Conservation (phyloP, 345 rosid genomes). For the Carallia pectinifolia region DNA sequence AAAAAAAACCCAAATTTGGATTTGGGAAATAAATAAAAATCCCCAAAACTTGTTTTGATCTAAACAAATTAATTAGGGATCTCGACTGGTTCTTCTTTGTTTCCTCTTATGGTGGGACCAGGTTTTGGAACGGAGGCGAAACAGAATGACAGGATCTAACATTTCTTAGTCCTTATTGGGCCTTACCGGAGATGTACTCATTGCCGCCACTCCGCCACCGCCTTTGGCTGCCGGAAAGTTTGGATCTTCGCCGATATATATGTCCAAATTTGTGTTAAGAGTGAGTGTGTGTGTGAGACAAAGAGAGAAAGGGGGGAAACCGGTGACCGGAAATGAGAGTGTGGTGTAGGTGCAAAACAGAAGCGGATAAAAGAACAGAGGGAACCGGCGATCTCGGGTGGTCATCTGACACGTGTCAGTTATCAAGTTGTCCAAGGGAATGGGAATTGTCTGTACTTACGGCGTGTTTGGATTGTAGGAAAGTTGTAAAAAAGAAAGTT, state of each 20-base stretch:
- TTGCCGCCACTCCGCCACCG: conserved; percentile 3
- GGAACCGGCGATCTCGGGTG: too few relatives aligned
- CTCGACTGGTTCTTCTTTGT: too few relatives aligned
- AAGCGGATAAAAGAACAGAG: not conserved
- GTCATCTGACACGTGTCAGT: conserved; percentile 15
- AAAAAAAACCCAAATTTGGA: not conserved
- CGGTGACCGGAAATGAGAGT: not conserved
- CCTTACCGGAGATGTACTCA: conserved; percentile 14
- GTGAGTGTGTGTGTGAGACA: not conserved
- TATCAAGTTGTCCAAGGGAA: not conserved
- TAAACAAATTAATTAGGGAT: not conserved
- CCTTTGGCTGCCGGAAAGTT: conserved; percentile 16
- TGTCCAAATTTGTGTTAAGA: too few relatives aligned
- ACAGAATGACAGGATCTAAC: conserved; percentile 24
- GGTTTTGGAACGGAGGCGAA: conserved; percentile 23
- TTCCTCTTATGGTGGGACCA: conserved; percentile 27
- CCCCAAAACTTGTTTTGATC: not conserved
- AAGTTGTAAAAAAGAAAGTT: too few relatives aligned
- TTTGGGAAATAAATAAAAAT: not conserved
- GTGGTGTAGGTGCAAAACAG: not conserved
- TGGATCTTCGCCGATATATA: not conserved
- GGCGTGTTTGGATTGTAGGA: too few relatives aligned
- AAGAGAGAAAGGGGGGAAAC: conserved; percentile 1
- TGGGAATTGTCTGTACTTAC: too few relatives aligned
- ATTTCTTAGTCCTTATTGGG: conserved; percentile 1